Percentiles rank a stretch among this genome's conserved stretches.
phyloP scores from a whole-genome alignment of 768 basidiomycete species.

The Lactarius sp. region DNA sequence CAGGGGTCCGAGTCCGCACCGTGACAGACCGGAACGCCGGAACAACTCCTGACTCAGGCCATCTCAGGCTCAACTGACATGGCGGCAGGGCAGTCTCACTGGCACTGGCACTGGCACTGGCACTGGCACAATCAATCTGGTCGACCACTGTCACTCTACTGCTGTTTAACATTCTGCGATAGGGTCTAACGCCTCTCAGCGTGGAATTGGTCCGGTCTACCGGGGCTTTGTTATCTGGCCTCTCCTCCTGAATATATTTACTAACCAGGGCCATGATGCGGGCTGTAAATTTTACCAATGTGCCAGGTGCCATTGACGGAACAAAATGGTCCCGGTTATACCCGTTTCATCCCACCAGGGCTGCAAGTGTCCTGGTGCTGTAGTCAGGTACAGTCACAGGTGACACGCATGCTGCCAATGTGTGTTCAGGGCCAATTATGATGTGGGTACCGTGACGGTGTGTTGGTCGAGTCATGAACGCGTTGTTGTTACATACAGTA shows the following conservation, averaged over 20 bases:
- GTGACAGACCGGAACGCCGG: no score
- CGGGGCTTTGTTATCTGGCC: no score
- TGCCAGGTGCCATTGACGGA: background rate
- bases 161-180: no score
- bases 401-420: background rate
- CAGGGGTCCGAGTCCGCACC: no score
- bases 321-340: background rate
- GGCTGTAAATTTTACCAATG: background rate
- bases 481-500: background rate
- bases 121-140: background rate
- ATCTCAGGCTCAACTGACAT: no score
- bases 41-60: no score
- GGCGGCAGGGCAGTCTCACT: no score
- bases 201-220: no score
- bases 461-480: background rate
- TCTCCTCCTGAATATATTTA: no score
- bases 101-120: no score
- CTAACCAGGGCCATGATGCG: no score
- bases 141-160: background rate
- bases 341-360: background rate
- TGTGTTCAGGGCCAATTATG: background rate
- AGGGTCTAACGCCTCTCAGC: no score
- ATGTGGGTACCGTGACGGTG: background rate
- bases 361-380: background rate
- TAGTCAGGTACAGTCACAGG: background rate